Conservation (phyloP, 176 grass and related monocot genomes). For the Avena eriantha region DNA sequence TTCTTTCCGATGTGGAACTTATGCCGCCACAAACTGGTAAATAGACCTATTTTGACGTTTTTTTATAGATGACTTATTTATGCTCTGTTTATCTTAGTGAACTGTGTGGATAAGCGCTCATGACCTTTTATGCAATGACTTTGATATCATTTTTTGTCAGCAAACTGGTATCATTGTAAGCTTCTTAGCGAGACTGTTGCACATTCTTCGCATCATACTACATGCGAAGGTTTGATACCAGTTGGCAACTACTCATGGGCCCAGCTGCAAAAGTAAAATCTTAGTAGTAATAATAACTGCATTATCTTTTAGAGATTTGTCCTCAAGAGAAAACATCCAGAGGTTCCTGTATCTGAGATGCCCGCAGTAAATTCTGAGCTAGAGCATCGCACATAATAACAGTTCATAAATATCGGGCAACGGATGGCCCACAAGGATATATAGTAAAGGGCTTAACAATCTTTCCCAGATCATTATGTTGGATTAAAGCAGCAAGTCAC, state of each 20-base stretch:
- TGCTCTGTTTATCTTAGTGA: slow-evolving; percentile 23
- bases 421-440: slow-evolving; percentile 5
- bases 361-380: slow-evolving; percentile 31
- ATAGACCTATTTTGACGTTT: not conserved
- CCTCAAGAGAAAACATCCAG: not conserved
- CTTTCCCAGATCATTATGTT: slow-evolving; percentile 41
- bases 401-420: not conserved
- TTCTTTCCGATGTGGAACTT: slow-evolving; percentile 33
- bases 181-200: not conserved
- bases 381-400: not conserved
- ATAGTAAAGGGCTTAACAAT: slow-evolving; percentile 36
- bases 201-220: slow-evolving; percentile 33
- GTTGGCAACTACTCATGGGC: slow-evolving; percentile 16
- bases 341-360: not conserved
- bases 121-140: not conserved
- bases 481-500: slow-evolving; percentile 43
- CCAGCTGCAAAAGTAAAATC: not conserved
- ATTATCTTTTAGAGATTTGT: slow-evolving; percentile 20
- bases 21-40: slow-evolving; percentile 3
- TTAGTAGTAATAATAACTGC: slow-evolving; percentile 10
- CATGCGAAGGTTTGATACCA: slow-evolving; percentile 5
- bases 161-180: not conserved
- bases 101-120: not conserved
- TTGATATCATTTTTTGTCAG: not conserved
- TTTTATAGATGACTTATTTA: not conserved